Conservation (phyloP, 768 basidiomycete species). For the Baorangia bicolor region DNA sequence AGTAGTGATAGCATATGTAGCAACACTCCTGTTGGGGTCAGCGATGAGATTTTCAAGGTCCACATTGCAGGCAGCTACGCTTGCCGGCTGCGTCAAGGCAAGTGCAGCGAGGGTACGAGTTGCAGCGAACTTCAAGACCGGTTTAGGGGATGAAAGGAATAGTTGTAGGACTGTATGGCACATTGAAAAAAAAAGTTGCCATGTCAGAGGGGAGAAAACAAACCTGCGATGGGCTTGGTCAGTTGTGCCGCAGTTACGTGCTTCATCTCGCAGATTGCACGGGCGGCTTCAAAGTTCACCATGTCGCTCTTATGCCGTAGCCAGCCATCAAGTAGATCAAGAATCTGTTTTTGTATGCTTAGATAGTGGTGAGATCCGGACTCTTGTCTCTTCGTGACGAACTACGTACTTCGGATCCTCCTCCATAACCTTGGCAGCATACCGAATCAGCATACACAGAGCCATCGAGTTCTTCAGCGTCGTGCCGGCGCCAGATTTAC, state of each 20-base stretch:
- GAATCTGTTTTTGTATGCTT: constrained; percentile 89
- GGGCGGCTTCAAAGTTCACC: constrained; percentile 99
- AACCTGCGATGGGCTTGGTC: constrained; percentile 85
- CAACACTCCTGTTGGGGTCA: constrained; percentile 92
- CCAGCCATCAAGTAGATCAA: constrained; percentile 93
- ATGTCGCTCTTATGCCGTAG: constrained; percentile 98
- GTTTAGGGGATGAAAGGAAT: constrained; percentile 93
- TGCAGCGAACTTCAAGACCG: constrained; percentile 95
- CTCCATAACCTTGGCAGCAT: constrained; percentile 98
- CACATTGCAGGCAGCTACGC: constrained; percentile 90
- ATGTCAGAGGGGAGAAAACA: constrained; percentile 22
- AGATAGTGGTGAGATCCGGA: not conserved
- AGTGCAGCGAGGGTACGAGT: constrained; percentile 92
- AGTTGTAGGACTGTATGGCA: constrained; percentile 74
- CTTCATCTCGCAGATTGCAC: constrained; percentile 96
- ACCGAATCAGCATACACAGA: constrained; percentile 96
- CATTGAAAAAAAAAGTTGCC: constrained; percentile 7
- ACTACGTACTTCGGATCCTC: constrained; percentile 91
- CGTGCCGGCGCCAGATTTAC: constrained; percentile 79
- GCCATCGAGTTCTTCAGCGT: constrained; percentile 95
- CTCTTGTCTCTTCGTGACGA: not conserved
- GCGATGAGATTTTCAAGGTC: constrained; percentile 97
- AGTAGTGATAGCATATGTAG: constrained; percentile 98
- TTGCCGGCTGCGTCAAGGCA: constrained; percentile 80
- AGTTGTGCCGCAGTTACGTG: constrained; percentile 75